A percentile compares a stretch with the other conserved stretches of the same genome.
phyloP scores from a whole-genome alignment of 352 stramenopile genomes.

The Pilasporangium apinafurcum region DNA sequence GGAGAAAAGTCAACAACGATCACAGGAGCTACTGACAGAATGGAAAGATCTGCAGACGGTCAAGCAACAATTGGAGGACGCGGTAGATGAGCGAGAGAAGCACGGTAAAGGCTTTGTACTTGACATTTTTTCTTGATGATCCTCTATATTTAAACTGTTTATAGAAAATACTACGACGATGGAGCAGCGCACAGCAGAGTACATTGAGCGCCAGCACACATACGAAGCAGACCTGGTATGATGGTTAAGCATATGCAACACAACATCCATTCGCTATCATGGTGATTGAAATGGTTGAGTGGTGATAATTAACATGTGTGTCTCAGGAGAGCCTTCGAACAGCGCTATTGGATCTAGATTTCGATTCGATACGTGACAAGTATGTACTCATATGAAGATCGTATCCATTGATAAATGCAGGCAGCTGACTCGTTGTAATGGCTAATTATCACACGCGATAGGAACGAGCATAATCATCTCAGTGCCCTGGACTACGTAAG shows the following conservation, averaged over 20 bases:
- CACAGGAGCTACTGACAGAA: conserved; percentile 20
- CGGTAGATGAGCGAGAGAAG: conserved; percentile 23
- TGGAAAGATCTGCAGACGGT: conserved; percentile 17
- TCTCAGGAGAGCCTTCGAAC: conserved; percentile 10
- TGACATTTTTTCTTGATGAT: not conserved
- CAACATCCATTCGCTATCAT: not conserved
- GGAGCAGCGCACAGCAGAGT: conserved; percentile 29
- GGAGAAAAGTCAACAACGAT: conserved; percentile 3
- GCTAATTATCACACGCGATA: not conserved
- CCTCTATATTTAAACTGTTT: not conserved
- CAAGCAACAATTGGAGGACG: conserved; percentile 18
- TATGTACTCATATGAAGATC: conserved; percentile 1
- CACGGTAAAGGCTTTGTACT: conserved; percentile 12
- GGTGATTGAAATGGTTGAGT: too few relatives aligned
- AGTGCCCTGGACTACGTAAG: conserved; percentile 16
- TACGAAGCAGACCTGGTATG: conserved; percentile 30
- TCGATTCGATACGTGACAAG: conserved; percentile 12
- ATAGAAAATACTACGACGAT: conserved; percentile 38
- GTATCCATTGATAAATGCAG: not conserved
- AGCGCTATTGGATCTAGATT: conserved; percentile 13
- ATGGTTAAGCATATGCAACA: not conserved
- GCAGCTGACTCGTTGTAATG: not conserved
- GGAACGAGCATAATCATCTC: conserved; percentile 27
- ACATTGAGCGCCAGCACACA: conserved; percentile 15
- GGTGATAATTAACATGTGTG: too few relatives aligned